Evolutionary conservation across 2,329 filamentous ascomycete species (phyloP).

Genomic region (Septoria linicola): DNA sequence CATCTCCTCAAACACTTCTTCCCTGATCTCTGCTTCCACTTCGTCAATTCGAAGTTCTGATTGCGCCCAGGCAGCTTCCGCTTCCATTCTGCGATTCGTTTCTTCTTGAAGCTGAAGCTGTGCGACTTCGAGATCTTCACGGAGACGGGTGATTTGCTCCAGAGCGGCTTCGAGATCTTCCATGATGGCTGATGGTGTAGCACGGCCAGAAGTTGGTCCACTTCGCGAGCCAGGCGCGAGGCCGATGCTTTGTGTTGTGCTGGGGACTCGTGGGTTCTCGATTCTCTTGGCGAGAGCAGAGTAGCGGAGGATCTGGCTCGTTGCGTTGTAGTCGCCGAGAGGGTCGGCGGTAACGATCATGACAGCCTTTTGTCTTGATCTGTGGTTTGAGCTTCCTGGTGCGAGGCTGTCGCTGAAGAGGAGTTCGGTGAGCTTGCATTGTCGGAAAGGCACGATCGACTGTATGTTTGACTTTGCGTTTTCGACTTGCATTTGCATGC

Average conservation of each 20-base stretch:
- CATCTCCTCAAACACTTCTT: conserved; percentile 86
- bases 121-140: conserved; percentile 73
- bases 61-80: conserved; percentile 70
- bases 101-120: conserved; percentile 69
- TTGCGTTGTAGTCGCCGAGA: conserved; percentile 91
- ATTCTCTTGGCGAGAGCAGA: conserved; percentile 90
- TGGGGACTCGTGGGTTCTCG: conserved; percentile 84
- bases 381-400: conserved; percentile 47
- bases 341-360: conserved; percentile 98
- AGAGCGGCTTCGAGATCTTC: conserved; percentile 81
- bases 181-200: conserved; percentile 46
- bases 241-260: conserved; percentile 70
- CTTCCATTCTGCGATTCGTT: conserved; percentile 65
- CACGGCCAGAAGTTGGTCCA: conserved; percentile 38
- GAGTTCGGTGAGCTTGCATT: conserved; percentile 55
- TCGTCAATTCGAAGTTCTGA: conserved; percentile 65
- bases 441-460: conserved; percentile 72
- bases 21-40: conserved; percentile 80
- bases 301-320: conserved; percentile 92
- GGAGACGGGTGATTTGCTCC: conserved; percentile 75
- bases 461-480: conserved; percentile 57
- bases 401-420: conserved; percentile 53
- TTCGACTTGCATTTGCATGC: conserved; percentile 90
- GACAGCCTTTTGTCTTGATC: conserved; percentile 78
- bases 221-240: conserved; percentile 22